Evolutionary conservation across 306 rosid species (phyloP).

Genomic region (Trifolium fragiferum): DNA sequence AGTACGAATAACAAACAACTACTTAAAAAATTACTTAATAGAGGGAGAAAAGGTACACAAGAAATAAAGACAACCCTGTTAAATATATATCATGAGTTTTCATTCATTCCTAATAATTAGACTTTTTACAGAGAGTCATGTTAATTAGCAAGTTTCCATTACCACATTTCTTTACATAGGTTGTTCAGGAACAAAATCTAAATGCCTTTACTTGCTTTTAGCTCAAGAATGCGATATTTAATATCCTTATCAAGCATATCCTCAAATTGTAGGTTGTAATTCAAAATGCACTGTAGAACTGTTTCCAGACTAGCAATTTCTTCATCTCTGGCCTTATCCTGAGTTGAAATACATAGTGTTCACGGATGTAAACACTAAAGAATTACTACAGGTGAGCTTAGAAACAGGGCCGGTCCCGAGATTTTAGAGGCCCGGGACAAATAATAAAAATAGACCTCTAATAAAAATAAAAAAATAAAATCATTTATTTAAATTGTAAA

Average conservation of each 20-base stretch:
- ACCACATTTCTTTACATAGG: not conserved
- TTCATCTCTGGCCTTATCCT: constrained; percentile 51
- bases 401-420: too few species aligned
- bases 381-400: too few species aligned
- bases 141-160: not conserved
- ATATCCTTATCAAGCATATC: constrained; percentile 39
- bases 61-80: not conserved
- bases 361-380: too few species aligned
- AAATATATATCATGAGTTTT: not conserved
- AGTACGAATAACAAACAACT: too few species aligned
- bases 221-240: constrained; percentile 38
- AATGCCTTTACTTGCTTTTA: constrained; percentile 24
- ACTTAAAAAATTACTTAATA: too few species aligned
- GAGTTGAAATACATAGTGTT: constrained; percentile 32
- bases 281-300: constrained; percentile 49
- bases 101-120: not conserved
- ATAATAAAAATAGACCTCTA: too few species aligned
- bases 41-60: not conserved
- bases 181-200: not conserved
- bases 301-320: constrained; percentile 48
- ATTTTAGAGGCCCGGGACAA: too few species aligned
- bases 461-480: too few species aligned
- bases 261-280: constrained; percentile 45
- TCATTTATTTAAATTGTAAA: too few species aligned
- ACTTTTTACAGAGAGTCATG: not conserved